Evolutionary conservation across 2,329 filamentous ascomycete genomes (phyloP), one percentile per base, ranked within the genome.

Genomic region (Fusarium devonianum): DNA sequence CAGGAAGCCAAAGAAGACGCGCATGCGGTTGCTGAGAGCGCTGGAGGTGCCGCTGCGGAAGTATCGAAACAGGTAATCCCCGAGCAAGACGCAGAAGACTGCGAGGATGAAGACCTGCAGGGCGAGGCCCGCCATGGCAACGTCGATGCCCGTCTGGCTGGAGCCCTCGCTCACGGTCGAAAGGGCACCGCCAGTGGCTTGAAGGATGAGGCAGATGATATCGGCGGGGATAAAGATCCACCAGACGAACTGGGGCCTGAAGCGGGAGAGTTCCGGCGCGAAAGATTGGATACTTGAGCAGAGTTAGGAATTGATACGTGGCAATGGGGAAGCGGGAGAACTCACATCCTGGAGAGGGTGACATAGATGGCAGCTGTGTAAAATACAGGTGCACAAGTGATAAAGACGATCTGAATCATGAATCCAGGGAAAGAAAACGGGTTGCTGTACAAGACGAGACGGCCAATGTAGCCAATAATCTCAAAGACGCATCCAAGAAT

Each of bases 311-410:
- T 0, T 2, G 4, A 12, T 26, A 4, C 8, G 2, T 7, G 10
- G 3, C 5, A 2, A 8, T 3, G 1, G 4, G 1, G 3, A 3
- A 3, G 2, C 16, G 40, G 0, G 11, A 5, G 7, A 10, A 12
- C 67, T 58, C 34, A 74, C 71, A 65, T 68, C 56, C 70, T 72
- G 26, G 69, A 68, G 4, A 87, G 73, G 10, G 82, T 86, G 19
- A 88, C 77, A 63, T 89, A 89, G 43, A 88, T 82, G 22, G 82
- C 82, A 1, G 84, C 85, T 7, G 81, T 55, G 75, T 84, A 73
- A 14, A 67, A 73, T 0, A 73, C 71, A 8, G 71, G 71, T 0
- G 66, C 71, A 5, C 49, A 62, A 0, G 82, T 85, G 17, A 73
- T 64, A 42, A 64, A 73, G 67, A 60, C 66, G 55, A 87, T 85